Percentiles rank a stretch among this genome's conserved stretches.
Conservation (phyloP, 2,329 filamentous ascomycete genomes). For the Clarireedia sp. region DNA sequence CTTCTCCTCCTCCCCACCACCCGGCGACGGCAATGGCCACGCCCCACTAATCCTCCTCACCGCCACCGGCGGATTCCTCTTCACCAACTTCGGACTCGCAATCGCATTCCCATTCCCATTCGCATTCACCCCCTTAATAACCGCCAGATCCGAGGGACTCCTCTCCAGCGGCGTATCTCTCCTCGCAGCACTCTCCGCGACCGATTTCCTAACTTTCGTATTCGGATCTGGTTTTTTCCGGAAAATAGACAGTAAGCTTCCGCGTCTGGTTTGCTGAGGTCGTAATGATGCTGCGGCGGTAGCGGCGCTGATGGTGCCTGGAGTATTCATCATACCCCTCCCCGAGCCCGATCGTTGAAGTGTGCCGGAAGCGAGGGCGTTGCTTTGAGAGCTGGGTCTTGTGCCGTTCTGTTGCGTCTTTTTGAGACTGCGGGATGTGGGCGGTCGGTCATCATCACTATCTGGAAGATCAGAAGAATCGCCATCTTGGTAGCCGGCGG, state of each 20-base stretch:
- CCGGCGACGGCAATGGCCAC: slow-evolving; percentile 47
- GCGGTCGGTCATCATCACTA: slow-evolving; percentile 43
- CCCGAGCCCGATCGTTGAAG: slow-evolving; percentile 34
- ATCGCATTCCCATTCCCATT: background rate
- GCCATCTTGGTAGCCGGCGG: slow-evolving; percentile 44
- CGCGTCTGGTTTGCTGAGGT: slow-evolving; percentile 32
- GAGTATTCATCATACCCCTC: slow-evolving; percentile 24
- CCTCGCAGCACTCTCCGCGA: slow-evolving; percentile 50
- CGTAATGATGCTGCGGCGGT: slow-evolving; percentile 9
- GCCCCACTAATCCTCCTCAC: slow-evolving; percentile 34
- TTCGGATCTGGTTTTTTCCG: slow-evolving; percentile 50
- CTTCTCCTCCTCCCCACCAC: background rate
- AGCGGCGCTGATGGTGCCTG: slow-evolving; percentile 4
- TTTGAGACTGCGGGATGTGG: slow-evolving; percentile 14
- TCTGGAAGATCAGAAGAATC: slow-evolving; percentile 53
- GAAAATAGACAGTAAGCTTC: slow-evolving; percentile 51
- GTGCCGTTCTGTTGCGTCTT: slow-evolving; percentile 11
- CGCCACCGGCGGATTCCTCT: slow-evolving; percentile 31
- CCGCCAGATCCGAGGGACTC: slow-evolving; percentile 41
- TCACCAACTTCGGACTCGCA: slow-evolving; percentile 37
- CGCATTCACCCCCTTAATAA: background rate
- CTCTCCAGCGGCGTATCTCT: slow-evolving; percentile 56
- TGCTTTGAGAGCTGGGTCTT: slow-evolving; percentile 8
- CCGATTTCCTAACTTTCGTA: slow-evolving; percentile 46
- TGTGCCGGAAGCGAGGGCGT: slow-evolving; percentile 21